Evolutionary conservation across 2,329 filamentous ascomycete genomes (phyloP), one percentile per base, ranked within the genome.

Genomic region (Diaporthe capsici): DNA sequence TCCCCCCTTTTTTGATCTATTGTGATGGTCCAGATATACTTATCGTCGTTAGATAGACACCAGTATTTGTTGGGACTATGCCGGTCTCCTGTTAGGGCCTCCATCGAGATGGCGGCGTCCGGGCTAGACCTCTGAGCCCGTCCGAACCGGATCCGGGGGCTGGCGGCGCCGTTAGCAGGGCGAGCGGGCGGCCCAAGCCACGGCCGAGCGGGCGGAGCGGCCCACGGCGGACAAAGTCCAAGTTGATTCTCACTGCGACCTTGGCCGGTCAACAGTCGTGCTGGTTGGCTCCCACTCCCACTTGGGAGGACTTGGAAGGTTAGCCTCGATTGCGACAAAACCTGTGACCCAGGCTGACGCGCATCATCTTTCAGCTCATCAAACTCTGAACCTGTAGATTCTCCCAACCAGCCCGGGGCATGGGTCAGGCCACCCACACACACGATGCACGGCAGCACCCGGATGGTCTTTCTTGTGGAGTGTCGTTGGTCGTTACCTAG

Each of bases 331-430:
- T 28, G 37, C 37, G n/a, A 39, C 3, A 37, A 61, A 42, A 44
- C 58, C 58, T 42, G 58, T 61, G 58, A 44, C 37, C 58, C 5
- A 42, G 37, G 58, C n/a, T 61, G 58, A 61, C 13, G 37, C 37
- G 31, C 58, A 61, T 61, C 58, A 25, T 61, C 58, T 42, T 61
- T 67, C 63, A 67, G 44, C 63, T 68, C 44, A 47, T 68, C 63
- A 68, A 39, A 68, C 63, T 68, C 44, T 37, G 22, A 34, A 37
- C 31, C 60, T 53, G 44, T 31, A 39, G 31, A 4, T 15, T 53
- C 6, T 37, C 22, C 44, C 47, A 8, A 15, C 20, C 31, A 68
- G 47, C 28, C 28, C 17, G 8, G 63, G 63, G 63, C 42, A 67
- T 37, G 25, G 44, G 42, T 15, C 28, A 49, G 44, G 63, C 25